Base-by-base conservation (phyloP, 2,329 filamentous ascomycete species). In the Gliomastix tumulicola region DNA sequence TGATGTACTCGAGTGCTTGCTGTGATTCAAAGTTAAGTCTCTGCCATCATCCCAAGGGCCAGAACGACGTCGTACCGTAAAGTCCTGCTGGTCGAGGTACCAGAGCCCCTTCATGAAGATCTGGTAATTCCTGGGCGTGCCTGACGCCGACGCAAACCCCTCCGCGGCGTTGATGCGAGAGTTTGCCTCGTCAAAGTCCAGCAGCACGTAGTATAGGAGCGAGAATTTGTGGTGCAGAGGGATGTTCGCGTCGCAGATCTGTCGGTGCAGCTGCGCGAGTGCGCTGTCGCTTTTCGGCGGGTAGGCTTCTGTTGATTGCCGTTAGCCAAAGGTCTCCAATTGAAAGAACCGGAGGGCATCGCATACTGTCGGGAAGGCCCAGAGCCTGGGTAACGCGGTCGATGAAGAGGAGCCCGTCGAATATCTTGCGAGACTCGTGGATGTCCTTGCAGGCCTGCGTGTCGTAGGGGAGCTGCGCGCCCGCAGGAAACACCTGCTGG, bases 41-140 rank as follows among this genome's bases (percentile, higher is more conserved):
- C 11, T 25, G 12, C 20, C 5, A 34, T 15, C n/a, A n/a, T n/a
- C n/a, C n/a, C n/a, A n/a, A n/a, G n/a, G n/a, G n/a, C n/a, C n/a
- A n/a, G n/a, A n/a, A n/a, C n/a, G n/a, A n/a, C n/a, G n/a, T n/a
- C 60, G 7, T 51, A 83, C 79, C 45, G 71, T 64, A 50, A 86
- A 88, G 39, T 87, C 70, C 31, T 79, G 65, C 30, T 76, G 74
- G 53, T 94, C 88, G 55, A 94, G 67, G 49, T 84, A 69, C 85
- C 87, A 94, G 9, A 94, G 63, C 1, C 88, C 88, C 48, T 84
- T 79, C 62, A 92, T 87, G 49, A 89, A 85, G 32, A 85, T 77
- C 57, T 81, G 78, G 56, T 90, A 94, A 46, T 82, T 86, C 38
- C 72, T 69, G 2, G 88, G 85, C 35, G 94, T 69, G 44, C 81